Conservation (phyloP, 1,284 basidiomycete species). For the Cryptococcus sp. region DNA sequence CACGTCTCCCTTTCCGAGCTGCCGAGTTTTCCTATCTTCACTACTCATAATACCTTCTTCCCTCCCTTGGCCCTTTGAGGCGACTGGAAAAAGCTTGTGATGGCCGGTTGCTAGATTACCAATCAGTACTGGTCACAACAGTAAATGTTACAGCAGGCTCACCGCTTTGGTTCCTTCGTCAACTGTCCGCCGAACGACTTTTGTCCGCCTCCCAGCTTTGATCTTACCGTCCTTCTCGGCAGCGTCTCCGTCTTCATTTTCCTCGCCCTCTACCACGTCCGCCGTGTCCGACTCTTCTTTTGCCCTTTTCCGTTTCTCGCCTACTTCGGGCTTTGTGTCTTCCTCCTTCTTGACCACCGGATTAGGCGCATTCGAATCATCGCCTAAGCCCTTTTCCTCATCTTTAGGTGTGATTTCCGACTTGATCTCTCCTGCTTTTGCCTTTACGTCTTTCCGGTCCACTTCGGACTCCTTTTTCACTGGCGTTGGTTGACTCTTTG, state of each 20-base stretch:
- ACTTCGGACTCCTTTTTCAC: neutral
- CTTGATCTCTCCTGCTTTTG: slow-evolving; percentile 12
- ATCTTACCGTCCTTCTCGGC: slow-evolving; percentile 5
- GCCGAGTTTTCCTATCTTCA: no score
- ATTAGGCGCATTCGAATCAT: slow-evolving; percentile 42
- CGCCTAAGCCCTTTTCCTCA: slow-evolving; percentile 32
- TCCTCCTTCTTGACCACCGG: slow-evolving; percentile 1
- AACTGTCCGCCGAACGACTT: slow-evolving; percentile 26
- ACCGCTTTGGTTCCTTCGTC: slow-evolving; percentile 28
- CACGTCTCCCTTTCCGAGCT: no score
- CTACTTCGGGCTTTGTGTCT: neutral
- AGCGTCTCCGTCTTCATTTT: neutral
- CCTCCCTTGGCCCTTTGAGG: slow-evolving; percentile 20
- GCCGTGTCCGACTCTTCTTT: slow-evolving; percentile 1
- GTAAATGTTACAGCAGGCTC: no score
- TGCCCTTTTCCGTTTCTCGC: slow-evolving; percentile 12
- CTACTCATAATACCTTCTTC: neutral
- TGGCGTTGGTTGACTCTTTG: neutral
- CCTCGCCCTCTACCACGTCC: slow-evolving; percentile 12
- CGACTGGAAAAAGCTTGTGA: slow-evolving; percentile 43
- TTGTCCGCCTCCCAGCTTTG: slow-evolving; percentile 38
- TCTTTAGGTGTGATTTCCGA: slow-evolving; percentile 16
- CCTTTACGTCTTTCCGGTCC: slow-evolving; percentile 2
- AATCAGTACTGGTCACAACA: neutral
- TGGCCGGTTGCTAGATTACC: slow-evolving; percentile 34